Conservation (phyloP, 2,329 filamentous ascomycete species). For the Arachnomyces sp. region DNA sequence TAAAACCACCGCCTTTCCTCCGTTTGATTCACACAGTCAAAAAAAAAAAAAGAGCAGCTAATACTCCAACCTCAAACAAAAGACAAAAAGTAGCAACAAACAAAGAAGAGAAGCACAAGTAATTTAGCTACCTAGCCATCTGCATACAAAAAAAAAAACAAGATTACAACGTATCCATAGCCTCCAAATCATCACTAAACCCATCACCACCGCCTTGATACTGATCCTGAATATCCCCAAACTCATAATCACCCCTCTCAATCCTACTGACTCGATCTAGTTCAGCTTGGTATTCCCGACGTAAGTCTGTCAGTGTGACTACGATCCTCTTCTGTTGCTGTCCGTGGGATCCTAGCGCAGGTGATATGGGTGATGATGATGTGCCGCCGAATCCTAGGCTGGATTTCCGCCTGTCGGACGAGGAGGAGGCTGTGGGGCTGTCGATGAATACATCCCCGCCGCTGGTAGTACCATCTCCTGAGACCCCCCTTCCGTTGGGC, state of each 20-base stretch:
- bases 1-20: no score
- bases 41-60: no score
- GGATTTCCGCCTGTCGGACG: neutral
- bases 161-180: slow-evolving; percentile 8
- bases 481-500: slow-evolving; percentile 20
- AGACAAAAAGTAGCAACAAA: no score
- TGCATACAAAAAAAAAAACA: neutral
- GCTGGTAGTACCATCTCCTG: slow-evolving; percentile 31
- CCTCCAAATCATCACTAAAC: slow-evolving; percentile 4
- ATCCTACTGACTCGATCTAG: slow-evolving; percentile 82
- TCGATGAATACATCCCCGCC: neutral
- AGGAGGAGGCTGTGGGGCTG: neutral
- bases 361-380: slow-evolving; percentile 1
- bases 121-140: no score
- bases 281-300: slow-evolving; percentile 82
- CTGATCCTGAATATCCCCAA: slow-evolving; percentile 37
- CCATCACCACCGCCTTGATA: slow-evolving; percentile 2
- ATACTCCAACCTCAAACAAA: no score
- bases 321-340: slow-evolving; percentile 57
- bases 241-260: slow-evolving; percentile 80
- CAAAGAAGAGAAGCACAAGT: no score
- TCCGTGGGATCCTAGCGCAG: slow-evolving; percentile 9
- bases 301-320: slow-evolving; percentile 74
- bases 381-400: neutral
- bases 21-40: no score